These are phyloP conservation scores for Trichoderma asperellum DNA, from an alignment of 2,329 filamentous ascomycete species.

Conservation along the genomic window DNA sequence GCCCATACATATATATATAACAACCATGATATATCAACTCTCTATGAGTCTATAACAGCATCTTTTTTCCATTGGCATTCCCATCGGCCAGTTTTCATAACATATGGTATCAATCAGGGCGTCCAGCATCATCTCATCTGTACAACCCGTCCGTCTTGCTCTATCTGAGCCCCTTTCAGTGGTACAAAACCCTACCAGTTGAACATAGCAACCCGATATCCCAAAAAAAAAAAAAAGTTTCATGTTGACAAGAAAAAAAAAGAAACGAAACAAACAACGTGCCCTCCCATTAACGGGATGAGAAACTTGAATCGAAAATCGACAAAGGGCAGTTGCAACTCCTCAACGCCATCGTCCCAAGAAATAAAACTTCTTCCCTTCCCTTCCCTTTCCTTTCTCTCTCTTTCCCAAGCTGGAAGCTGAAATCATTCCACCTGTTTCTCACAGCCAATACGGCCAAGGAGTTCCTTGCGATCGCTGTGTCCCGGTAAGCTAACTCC, in stretches of 20 bases:
- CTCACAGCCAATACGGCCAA: constrained; percentile 82
- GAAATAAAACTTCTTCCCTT: not conserved
- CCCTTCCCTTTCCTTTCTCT: not conserved
- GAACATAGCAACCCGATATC: constrained; percentile 9
- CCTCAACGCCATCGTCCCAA: constrained; percentile 28
- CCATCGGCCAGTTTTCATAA: constrained; percentile 5
- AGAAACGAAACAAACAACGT: not conserved
- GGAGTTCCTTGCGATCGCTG: constrained; percentile 77
- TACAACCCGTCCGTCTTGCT: constrained; percentile 6
- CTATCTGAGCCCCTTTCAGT: not conserved
- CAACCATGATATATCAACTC: constrained; percentile 21
- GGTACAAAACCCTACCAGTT: not conserved
- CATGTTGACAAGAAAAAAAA: not conserved
- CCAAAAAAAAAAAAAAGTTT: constrained; percentile 8
- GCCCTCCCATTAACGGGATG: not conserved
- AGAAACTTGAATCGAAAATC: not conserved
- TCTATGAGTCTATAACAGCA: constrained; percentile 23
- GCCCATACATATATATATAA: not conserved
- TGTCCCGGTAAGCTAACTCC: constrained; percentile 70
- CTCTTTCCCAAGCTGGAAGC: not conserved
- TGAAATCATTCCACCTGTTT: constrained; percentile 62
- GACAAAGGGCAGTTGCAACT: constrained; percentile 13
- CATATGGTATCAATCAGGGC: constrained; percentile 24
- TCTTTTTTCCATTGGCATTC: not conserved
- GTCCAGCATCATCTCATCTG: constrained; percentile 18